A percentile compares a stretch with the other conserved stretches of the same genome.
phyloP scores from a whole-genome alignment of 108 stramenopile genomes.

The Fistulifera pelliculosa region DNA sequence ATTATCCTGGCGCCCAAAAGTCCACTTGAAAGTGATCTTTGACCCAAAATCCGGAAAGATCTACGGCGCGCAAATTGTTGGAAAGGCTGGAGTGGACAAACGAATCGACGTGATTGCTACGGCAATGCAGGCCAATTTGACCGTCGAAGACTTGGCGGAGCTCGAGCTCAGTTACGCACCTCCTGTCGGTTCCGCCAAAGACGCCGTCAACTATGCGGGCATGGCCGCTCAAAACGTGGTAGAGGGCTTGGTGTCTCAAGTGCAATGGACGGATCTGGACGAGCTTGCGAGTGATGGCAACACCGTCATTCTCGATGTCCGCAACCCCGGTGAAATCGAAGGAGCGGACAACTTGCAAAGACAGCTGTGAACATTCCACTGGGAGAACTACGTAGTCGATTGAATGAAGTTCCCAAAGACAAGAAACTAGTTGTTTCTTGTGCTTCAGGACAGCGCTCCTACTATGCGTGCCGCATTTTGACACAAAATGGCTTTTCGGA shows the following conservation, averaged over 20 bases:
- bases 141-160: conserved; percentile 46
- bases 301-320: conserved; percentile 43
- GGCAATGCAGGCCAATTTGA: conserved; percentile 51
- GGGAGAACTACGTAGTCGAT: conserved; percentile 31
- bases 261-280: conserved; percentile 54
- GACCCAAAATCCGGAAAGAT: conserved; percentile 41
- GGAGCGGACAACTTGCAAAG: conserved; percentile 29
- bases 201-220: conserved; percentile 64
- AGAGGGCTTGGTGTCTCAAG: conserved; percentile 49
- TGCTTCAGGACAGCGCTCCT: conserved; percentile 57
- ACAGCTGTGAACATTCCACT: conserved; percentile 51
- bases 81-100: conserved; percentile 64
- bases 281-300: conserved; percentile 18
- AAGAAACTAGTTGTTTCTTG: conserved; percentile 49
- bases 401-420: conserved; percentile 42
- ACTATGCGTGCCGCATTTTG: conserved; percentile 56
- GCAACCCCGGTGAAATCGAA: conserved; percentile 39
- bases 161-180: conserved; percentile 66
- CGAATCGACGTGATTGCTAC: conserved; percentile 65
- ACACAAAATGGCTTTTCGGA: conserved; percentile 42
- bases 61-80: conserved; percentile 58
- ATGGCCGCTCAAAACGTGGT: conserved; percentile 59
- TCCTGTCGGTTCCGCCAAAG: conserved; percentile 58
- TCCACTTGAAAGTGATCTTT: conserved; percentile 56
- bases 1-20: conserved; percentile 51